These are phyloP conservation scores for Candida pseudoglaebosa DNA, from an alignment of 805 yeast species.

Conservation along the genomic window DNA sequence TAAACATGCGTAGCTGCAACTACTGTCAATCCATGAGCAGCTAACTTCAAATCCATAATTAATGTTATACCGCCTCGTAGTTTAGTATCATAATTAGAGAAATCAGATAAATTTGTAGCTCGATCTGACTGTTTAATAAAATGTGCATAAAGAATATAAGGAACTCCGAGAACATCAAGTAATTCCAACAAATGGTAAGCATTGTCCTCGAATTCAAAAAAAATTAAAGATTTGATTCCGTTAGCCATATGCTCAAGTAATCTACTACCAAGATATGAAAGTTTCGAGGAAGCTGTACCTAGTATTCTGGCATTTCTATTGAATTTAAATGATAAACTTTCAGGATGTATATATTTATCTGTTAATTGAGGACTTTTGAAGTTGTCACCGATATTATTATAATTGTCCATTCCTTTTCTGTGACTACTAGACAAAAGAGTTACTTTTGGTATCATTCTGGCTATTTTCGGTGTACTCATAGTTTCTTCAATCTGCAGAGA, in stretches of 20 bases:
- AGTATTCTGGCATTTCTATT: conserved; percentile 35
- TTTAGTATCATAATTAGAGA: conserved; percentile 35
- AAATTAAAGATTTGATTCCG: conserved; percentile 54
- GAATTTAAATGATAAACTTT: conserved; percentile 8
- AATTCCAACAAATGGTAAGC: conserved; percentile 67
- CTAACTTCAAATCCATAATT: conserved; percentile 63
- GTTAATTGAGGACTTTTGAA: not conserved
- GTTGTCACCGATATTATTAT: not conserved
- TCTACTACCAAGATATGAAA: conserved; percentile 55
- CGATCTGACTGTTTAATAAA: conserved; percentile 49
- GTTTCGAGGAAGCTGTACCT: conserved; percentile 65
- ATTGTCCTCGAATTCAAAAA: conserved; percentile 68
- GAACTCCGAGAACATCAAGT: conserved; percentile 56
- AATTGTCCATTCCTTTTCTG: not conserved
- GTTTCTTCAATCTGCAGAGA: conserved; percentile 1
- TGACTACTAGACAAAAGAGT: not conserved
- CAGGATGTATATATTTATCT: not conserved
- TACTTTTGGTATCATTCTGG: not conserved
- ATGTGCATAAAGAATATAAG: conserved; percentile 62
- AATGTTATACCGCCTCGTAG: conserved; percentile 46
- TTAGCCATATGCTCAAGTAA: conserved; percentile 48
- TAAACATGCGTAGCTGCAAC: conserved; percentile 66
- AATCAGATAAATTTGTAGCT: conserved; percentile 48
- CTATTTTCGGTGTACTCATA: not conserved
- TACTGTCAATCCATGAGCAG: conserved; percentile 68